Base-by-base conservation (phyloP, 2,329 filamentous ascomycete species). In the Microcyclospora pomicola region DNA sequence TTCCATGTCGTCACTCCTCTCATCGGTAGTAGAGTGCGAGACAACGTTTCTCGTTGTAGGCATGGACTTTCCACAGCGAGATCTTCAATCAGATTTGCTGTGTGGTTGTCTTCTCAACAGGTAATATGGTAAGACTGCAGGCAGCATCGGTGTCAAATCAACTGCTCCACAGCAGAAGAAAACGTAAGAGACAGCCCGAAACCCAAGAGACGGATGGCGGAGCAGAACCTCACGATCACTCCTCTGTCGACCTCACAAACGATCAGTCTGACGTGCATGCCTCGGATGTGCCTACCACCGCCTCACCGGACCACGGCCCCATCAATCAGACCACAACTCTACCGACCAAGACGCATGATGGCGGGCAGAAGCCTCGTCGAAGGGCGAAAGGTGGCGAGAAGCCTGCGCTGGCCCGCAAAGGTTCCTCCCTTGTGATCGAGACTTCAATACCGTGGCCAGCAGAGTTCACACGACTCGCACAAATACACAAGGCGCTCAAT, bases 401-500 rank as follows among this genome's bases (percentile, higher is more conserved):
- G 36, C 64, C 66, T 5, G 36, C 62, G 5, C 50, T 64, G 1
- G 58, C 62, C 10, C 59, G 62, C 9, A 54, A 56, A 31, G 68
- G 65, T n/a, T 72, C 69, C 2, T 72, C 69, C 2, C 64, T 58
- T 6, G 43, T 68, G 0, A 60, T 72, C n/a, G 67, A 72, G 46
- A 60, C 66, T 1, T 56, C 67, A 2, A 64, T 71, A 36, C 69
- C 72, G 31, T 95, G 88, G 86, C 86, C 87, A 1, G 69, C 74
- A 1, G 67, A 72, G 33, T 83, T 96, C 58, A 79, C 75, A 40
- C 66, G 68, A 31, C 69, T 96, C 7, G 76, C 80, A 16, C 77
- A 79, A 56, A 82, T 79, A 0, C 82, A 96, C 56, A 74, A 77
- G 43, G 88, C 91, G 1, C 64, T 98, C 42, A 98, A 94, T 50